phyloP scores from a whole-genome alignment of 352 stramenopile species.

The Aphanomyces invadans region DNA sequence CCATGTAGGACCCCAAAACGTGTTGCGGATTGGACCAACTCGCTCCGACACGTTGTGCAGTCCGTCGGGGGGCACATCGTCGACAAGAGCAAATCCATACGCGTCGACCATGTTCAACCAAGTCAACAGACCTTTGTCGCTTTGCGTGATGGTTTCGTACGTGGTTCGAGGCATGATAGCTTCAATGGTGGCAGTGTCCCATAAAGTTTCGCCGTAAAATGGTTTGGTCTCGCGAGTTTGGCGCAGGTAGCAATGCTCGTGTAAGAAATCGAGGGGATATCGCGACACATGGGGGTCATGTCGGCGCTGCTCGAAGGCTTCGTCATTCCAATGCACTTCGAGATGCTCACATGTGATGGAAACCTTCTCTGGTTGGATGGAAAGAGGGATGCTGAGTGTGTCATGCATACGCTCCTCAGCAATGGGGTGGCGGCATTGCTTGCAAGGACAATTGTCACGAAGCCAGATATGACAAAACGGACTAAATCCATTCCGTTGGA shows the following conservation, averaged over 20 bases:
- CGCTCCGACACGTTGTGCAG: constrained; percentile 27
- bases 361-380: constrained; percentile 25
- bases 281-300: constrained; percentile 19
- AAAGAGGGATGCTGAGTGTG: constrained; percentile 26
- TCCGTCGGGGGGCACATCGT: constrained; percentile 25
- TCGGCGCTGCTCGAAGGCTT: constrained; percentile 9
- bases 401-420: constrained; percentile 32
- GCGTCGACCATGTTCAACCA: constrained; percentile 33
- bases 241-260: constrained; percentile 24
- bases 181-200: constrained; percentile 26
- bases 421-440: constrained; percentile 30
- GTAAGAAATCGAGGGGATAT: constrained; percentile 28
- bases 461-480: constrained; percentile 31
- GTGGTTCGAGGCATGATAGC: constrained; percentile 26
- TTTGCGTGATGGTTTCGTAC: constrained; percentile 28
- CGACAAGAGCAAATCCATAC: constrained; percentile 32
- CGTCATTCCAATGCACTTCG: constrained; percentile 23
- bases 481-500: constrained; percentile 10
- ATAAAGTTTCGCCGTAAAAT: constrained; percentile 19
- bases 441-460: constrained; percentile 33
- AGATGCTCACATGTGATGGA: constrained; percentile 21
- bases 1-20: constrained; percentile 79
- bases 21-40: constrained; percentile 52
- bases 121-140: constrained; percentile 28
- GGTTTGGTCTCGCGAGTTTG: neutral